Conservation (phyloP, 306 rosid genomes). For the Hylodesmum podocarpum region DNA sequence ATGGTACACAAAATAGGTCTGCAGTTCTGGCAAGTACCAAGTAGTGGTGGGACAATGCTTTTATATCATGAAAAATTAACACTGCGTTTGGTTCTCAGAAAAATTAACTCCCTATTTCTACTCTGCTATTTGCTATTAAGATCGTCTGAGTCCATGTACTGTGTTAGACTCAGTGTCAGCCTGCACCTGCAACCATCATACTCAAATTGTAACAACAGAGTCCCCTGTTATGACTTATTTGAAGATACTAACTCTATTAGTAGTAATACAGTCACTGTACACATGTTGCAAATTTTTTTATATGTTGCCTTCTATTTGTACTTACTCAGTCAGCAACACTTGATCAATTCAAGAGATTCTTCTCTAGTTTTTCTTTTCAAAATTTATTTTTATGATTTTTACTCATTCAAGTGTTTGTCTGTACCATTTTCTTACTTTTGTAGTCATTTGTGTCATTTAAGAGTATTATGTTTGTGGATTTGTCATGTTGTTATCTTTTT, state of each 20-base stretch:
- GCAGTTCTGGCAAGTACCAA: conserved; percentile 21
- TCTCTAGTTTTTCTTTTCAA: neutral
- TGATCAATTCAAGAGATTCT: neutral
- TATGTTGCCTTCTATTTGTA: conserved; percentile 6
- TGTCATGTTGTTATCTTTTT: too few species aligned
- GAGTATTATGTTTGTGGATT: too few species aligned
- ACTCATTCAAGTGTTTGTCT: neutral
- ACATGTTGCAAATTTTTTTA: neutral
- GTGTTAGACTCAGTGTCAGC: conserved; percentile 15
- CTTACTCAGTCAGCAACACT: neutral
- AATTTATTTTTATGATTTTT: neutral
- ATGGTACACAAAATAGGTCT: conserved; percentile 25
- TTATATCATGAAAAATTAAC: conserved; percentile 25
- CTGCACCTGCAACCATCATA: conserved; percentile 33
- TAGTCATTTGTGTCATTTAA: too few species aligned
- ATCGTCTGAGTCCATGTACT: conserved; percentile 12
- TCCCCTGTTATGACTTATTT: conserved; percentile 29
- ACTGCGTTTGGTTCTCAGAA: conserved; percentile 13
- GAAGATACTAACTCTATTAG: conserved; percentile 1
- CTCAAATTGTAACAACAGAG: conserved; percentile 16
- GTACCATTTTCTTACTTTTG: neutral
- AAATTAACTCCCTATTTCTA: conserved; percentile 27
- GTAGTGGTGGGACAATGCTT: conserved; percentile 37
- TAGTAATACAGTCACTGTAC: neutral
- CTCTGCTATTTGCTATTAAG: conserved; percentile 32